These are phyloP conservation scores for Exophiala lecanii-corni DNA, from an alignment of 2,329 filamentous ascomycete species.

Conservation along the genomic window DNA sequence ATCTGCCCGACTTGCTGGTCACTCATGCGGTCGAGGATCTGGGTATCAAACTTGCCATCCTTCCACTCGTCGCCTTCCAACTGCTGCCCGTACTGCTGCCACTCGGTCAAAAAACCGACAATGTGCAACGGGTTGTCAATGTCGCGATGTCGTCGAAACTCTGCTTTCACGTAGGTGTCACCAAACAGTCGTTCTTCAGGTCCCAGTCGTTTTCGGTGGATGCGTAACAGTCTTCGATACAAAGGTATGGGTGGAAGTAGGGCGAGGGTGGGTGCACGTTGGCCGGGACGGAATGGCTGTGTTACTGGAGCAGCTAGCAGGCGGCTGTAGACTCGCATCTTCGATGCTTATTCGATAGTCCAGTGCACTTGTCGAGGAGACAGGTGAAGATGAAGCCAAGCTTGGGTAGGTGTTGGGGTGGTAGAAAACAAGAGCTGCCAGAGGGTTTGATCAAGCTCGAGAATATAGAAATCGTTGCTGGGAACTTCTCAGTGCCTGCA, in stretches of 20 bases:
- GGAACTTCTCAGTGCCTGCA: no score
- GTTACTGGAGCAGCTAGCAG: slow-evolving; percentile 21
- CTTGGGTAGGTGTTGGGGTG: no score
- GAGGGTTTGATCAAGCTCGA: no score
- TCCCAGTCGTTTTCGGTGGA: slow-evolving; percentile 75
- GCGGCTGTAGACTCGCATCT: slow-evolving; percentile 20
- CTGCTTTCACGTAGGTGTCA: slow-evolving; percentile 87
- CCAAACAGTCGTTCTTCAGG: slow-evolving; percentile 73
- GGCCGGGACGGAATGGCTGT: slow-evolving; percentile 19
- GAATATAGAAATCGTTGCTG: no score
- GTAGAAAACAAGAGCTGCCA: no score
- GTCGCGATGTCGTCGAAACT: slow-evolving; percentile 78
- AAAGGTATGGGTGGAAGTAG: slow-evolving; percentile 83
- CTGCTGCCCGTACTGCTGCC: slow-evolving; percentile 91
- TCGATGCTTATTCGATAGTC: neutral
- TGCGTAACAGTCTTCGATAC: slow-evolving; percentile 80
- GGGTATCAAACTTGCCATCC: slow-evolving; percentile 70
- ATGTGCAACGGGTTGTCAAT: slow-evolving; percentile 91
- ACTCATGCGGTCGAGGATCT: slow-evolving; percentile 83
- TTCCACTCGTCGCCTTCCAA: slow-evolving; percentile 83
- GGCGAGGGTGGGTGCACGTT: slow-evolving; percentile 49
- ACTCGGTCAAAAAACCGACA: slow-evolving; percentile 92
- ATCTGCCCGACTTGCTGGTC: slow-evolving; percentile 91
- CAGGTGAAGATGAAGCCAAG: no score
- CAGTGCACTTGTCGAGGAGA: no score